Base-by-base conservation (phyloP, 2,329 filamentous ascomycete species). In the Incumbomyces lentus region DNA sequence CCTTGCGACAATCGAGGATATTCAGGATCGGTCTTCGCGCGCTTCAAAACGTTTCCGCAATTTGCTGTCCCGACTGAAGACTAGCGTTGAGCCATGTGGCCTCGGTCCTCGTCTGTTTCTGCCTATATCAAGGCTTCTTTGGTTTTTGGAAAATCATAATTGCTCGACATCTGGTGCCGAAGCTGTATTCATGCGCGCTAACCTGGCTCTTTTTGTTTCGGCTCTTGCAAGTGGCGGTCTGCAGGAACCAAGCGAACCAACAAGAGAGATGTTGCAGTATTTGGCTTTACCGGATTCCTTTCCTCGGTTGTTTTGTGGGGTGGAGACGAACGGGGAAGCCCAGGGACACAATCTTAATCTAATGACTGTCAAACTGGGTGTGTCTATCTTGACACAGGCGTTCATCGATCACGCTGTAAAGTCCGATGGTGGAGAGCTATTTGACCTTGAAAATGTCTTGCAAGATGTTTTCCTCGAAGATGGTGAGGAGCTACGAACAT, bases 381-480 rank as follows among this genome's bases (percentile, higher is more conserved):
- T 79, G 6, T 71, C 75, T 6, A 64, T 80, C 17, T 69, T 75
- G 2, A 78, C 75, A 2, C 76, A 80, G 51, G 62, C 68, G 10
- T 62, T 71, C n/a, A 70, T 78, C 34, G 51, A 64, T n/a, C 58
- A 63, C 5, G 56, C 75, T 3, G 58, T 64, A 34, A 58, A 57
- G 8, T 58, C 60, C 6, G 52, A 61, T 26, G 47, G 61, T 22
- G 54, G 60, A 4, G 49, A 53, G 1, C 53, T 52, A 7, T 71
- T 67, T 39, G 56, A 70, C 49, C 66, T 71, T 3, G 57, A 67
- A 11, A 55, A 58, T 8, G 55, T 67, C 11, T 48, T 77, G 3
- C 50, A 55, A 1, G 56, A 61, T 0, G 55, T 69, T 0, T 78
- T 78, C 44, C 66, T 63, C 40, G 55, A 58, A 4, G 51, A 55